A percentile compares a stretch with the other conserved stretches of the same genome.
phyloP scores from a whole-genome alignment of 2,329 filamentous ascomycete genomes.

The Lecanosticta acicola region DNA sequence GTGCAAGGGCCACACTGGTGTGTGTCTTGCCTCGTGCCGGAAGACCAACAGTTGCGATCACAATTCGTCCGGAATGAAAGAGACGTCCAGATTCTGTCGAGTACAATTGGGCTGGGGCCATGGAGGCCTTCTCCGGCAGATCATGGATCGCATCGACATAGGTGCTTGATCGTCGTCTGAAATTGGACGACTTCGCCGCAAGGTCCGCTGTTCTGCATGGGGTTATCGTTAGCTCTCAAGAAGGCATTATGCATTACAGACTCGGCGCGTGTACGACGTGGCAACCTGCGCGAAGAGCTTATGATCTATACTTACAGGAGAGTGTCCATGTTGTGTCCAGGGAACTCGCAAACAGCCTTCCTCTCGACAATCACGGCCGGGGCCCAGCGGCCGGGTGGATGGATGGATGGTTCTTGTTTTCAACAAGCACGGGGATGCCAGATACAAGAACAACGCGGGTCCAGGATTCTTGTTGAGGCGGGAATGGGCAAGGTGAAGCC shows the following conservation, averaged over 20 bases:
- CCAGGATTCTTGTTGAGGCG: too few species aligned
- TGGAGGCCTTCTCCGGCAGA: slow-evolving; percentile 70
- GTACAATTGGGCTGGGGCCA: slow-evolving; percentile 95
- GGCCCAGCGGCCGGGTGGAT: not conserved
- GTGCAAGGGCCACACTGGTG: slow-evolving; percentile 88
- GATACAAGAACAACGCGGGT: not conserved
- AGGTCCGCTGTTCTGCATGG: slow-evolving; percentile 66
- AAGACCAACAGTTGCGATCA: slow-evolving; percentile 92
- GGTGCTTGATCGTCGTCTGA: slow-evolving; percentile 87
- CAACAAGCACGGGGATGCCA: not conserved
- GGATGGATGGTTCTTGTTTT: slow-evolving; percentile 3
- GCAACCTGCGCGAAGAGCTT: too few species aligned
- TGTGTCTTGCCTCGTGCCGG: slow-evolving; percentile 97
- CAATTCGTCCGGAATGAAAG: slow-evolving; percentile 94
- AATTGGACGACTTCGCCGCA: slow-evolving; percentile 81
- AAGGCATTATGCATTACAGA: not conserved
- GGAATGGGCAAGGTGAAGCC: not conserved
- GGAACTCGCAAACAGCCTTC: not conserved
- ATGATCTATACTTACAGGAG: slow-evolving; percentile 17
- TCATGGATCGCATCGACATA: slow-evolving; percentile 98
- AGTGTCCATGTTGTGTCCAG: slow-evolving; percentile 17
- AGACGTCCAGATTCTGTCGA: slow-evolving; percentile 95
- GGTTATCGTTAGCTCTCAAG: not conserved
- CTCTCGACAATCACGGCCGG: not conserved
- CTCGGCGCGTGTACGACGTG: too few species aligned